Evolutionary conservation across 169 alveolate genomes (phyloP), one percentile per base, ranked within the genome.

Genomic region (Neospora caninum): DNA sequence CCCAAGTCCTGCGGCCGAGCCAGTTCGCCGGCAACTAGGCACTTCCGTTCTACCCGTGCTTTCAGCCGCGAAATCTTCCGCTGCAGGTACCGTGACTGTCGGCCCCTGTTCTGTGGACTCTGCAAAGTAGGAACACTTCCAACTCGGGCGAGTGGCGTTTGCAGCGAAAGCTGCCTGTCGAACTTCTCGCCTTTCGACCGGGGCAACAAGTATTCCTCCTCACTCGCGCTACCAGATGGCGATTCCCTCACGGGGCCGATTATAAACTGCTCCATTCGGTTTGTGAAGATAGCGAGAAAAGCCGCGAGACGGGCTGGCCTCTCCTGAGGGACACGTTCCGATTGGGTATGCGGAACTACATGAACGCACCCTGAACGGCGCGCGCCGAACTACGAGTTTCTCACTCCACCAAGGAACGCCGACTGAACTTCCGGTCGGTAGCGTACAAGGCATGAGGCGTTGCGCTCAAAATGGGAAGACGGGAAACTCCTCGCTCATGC

Each of bases 231-330:
- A 31, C 89, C 89, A 7, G 38, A 39, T 20, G 41, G 69, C 34
- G 38, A 41, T 13, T 82, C 89, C 2, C 89, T 34, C 1, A 82
- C 16, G 9, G 89, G 89, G 25, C 39, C 89, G 53, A 82, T 82
- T 64, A 82, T 82, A 67, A 9, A 82, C 18, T 82, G 89, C 67
- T 82, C 89, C 89, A 82, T 82, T 22, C 6, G n/a, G 86, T 10
- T 18, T 53, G 27, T 10, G 73, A 64, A 64, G 31, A 64, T 10
- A 29, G 73, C 25, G 31, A 64, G 73, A 7, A 29, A 64, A 16
- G 20, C 73, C 16, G 73, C 16, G 73, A 27, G 73, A 9, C 4
- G 73, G 73, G 20, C 25, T 29, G 73, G 31, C 73, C n/a, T 64
- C 73, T 16, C 58, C 58, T 49, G 22, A 4, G 58, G 58, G 58